Evolutionary conservation across 2,329 filamentous ascomycete genomes (phyloP).

Genomic region (Colletotrichum sp.): DNA sequence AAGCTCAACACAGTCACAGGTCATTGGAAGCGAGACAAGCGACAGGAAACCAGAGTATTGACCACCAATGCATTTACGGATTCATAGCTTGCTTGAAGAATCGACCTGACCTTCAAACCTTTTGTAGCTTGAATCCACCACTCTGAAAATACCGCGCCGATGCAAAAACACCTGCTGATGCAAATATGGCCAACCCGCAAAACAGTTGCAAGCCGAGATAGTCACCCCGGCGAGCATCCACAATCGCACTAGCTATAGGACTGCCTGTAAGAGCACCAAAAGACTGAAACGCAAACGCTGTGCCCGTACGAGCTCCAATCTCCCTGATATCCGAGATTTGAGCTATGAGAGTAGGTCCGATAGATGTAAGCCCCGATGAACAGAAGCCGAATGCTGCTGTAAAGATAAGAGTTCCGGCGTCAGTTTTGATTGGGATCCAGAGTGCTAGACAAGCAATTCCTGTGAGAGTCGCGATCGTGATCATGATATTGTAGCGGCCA

Average conservation of each 20-base stretch:
- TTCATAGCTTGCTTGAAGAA: not conserved
- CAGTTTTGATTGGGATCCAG: slow-evolving; percentile 52
- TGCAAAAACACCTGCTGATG: slow-evolving; percentile 31
- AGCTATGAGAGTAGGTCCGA: slow-evolving; percentile 68
- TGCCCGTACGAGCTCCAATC: slow-evolving; percentile 71
- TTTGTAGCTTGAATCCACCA: slow-evolving; percentile 35
- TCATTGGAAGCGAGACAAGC: not conserved
- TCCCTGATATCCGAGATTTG: slow-evolving; percentile 73
- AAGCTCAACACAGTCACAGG: not conserved
- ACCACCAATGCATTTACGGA: not conserved
- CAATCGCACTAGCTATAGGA: slow-evolving; percentile 69
- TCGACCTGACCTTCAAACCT: slow-evolving; percentile 27
- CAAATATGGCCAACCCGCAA: slow-evolving; percentile 55
- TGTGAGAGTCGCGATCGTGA: slow-evolving; percentile 56
- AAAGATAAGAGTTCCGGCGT: slow-evolving; percentile 67
- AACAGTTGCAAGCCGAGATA: slow-evolving; percentile 70
- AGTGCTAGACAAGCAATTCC: slow-evolving; percentile 49
- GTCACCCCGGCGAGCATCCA: slow-evolving; percentile 53
- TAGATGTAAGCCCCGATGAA: slow-evolving; percentile 69
- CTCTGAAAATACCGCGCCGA: slow-evolving; percentile 37
- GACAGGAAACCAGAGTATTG: not conserved
- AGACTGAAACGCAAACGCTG: slow-evolving; percentile 64
- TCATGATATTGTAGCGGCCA: slow-evolving; percentile 52
- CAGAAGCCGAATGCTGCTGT: slow-evolving; percentile 72
- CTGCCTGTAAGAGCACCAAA: slow-evolving; percentile 70